These are phyloP conservation scores for Williopsis jadinii DNA, from an alignment of 1,139 yeast species.

Conservation along the genomic window DNA sequence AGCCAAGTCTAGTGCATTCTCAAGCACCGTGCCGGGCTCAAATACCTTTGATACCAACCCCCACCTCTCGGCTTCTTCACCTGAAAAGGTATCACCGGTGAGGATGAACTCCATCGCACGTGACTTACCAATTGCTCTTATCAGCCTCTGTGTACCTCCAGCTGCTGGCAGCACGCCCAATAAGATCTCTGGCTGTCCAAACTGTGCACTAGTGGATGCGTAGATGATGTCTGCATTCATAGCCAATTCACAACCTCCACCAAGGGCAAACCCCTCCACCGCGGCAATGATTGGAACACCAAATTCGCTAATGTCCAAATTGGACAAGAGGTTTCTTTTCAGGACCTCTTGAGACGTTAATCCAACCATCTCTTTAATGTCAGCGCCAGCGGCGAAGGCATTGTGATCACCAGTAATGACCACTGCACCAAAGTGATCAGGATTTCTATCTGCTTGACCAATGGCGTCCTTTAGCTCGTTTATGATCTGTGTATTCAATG, in stretches of 20 bases:
- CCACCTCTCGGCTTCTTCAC: constrained; percentile 39
- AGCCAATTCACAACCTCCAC: constrained; percentile 50
- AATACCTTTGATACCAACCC: constrained; percentile 40
- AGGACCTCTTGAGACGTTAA: constrained; percentile 12
- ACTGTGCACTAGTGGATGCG: constrained; percentile 41
- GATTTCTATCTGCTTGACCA: constrained; percentile 30
- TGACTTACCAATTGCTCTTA: constrained; percentile 40
- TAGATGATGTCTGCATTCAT: constrained; percentile 44
- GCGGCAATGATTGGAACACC: constrained; percentile 44
- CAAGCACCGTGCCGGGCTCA: constrained; percentile 33
- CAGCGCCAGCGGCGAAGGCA: constrained; percentile 51
- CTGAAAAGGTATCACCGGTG: constrained; percentile 39
- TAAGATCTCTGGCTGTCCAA: constrained; percentile 49
- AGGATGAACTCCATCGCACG: constrained; percentile 41
- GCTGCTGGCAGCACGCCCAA: constrained; percentile 48
- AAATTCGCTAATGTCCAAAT: constrained; percentile 22
- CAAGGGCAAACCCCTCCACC: constrained; percentile 45
- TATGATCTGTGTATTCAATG: constrained; percentile 45
- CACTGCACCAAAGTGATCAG: constrained; percentile 34
- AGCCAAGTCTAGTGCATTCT: constrained; percentile 40
- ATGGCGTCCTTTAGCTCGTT: constrained; percentile 36
- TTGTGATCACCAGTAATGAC: constrained; percentile 38
- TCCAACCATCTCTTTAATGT: constrained; percentile 41
- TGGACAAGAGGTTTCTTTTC: constrained; percentile 11
- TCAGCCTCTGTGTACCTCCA: constrained; percentile 45